Evolutionary conservation across 2,329 filamentous ascomycete species (phyloP).

Genomic region (Hirsutella rhossiliensis): DNA sequence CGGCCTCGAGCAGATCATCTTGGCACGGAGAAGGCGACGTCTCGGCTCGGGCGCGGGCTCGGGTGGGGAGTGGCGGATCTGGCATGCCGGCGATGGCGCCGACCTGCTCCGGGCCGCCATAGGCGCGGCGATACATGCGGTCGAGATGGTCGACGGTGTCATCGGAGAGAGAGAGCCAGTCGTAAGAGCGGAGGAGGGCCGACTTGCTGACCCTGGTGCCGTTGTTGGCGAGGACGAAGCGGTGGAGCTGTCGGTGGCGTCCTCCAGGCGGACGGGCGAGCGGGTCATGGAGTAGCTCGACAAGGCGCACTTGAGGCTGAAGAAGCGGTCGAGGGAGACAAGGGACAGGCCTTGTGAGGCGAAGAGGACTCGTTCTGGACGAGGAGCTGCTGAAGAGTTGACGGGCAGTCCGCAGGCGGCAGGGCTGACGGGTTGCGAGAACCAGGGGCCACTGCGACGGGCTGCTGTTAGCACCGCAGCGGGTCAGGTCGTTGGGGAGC

Average conservation of each 20-base stretch:
- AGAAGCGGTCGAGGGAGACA: slow-evolving; percentile 48
- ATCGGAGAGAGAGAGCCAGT: slow-evolving; percentile 41
- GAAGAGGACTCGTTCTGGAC: slow-evolving; percentile 51
- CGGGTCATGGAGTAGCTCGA: slow-evolving; percentile 39
- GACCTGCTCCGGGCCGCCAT: slow-evolving; percentile 33
- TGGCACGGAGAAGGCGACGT: neutral
- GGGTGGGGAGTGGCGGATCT: slow-evolving; percentile 3
- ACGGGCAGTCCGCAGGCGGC: slow-evolving; percentile 32
- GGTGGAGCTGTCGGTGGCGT: slow-evolving; percentile 50
- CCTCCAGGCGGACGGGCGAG: slow-evolving; percentile 36
- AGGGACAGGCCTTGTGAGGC: slow-evolving; percentile 46
- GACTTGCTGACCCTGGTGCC: slow-evolving; percentile 35
- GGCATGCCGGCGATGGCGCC: slow-evolving; percentile 33
- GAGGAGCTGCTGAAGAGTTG: slow-evolving; percentile 44
- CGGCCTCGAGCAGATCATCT: slow-evolving; percentile 10
- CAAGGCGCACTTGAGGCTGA: slow-evolving; percentile 51
- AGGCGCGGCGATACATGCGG: slow-evolving; percentile 42
- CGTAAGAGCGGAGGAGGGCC: slow-evolving; percentile 42
- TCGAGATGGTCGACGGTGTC: slow-evolving; percentile 40
- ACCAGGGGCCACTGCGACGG: slow-evolving; percentile 18
- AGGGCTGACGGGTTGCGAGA: slow-evolving; percentile 30
- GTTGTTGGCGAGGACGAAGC: slow-evolving; percentile 42
- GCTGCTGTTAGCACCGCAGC: slow-evolving; percentile 4
- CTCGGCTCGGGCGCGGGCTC: neutral
- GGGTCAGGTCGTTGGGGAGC: neutral